Percentiles rank a stretch among this genome's conserved stretches.
Evolutionary conservation across 2,329 filamentous ascomycete species (phyloP).

Genomic region (Aspergillus proliferans): DNA sequence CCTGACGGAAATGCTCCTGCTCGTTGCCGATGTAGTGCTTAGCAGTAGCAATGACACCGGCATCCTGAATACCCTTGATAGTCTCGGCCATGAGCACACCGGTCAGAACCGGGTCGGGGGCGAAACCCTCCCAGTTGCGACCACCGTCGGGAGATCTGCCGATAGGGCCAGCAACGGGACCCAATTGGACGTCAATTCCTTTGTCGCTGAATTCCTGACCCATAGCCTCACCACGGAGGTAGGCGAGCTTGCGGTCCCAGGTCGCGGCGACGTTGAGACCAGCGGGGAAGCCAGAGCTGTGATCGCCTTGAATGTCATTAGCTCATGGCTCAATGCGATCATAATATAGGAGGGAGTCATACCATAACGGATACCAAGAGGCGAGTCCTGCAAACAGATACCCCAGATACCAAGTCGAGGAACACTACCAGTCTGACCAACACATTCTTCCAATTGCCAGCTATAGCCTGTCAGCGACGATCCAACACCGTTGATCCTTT

Average conservation of each 20-base stretch:
- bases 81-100: slow-evolving; percentile 67
- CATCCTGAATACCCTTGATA: slow-evolving; percentile 72
- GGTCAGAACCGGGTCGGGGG: slow-evolving; percentile 68
- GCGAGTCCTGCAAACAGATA: slow-evolving; percentile 82
- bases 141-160: slow-evolving; percentile 63
- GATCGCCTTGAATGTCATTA: slow-evolving; percentile 52
- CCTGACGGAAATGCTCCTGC: slow-evolving; percentile 66
- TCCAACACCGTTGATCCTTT: not conserved
- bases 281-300: slow-evolving; percentile 72
- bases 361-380: slow-evolving; percentile 68
- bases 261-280: slow-evolving; percentile 77
- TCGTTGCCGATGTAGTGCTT: slow-evolving; percentile 73
- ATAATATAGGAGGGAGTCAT: slow-evolving; percentile 13
- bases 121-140: slow-evolving; percentile 62
- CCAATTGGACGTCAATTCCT: slow-evolving; percentile 67
- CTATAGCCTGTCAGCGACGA: slow-evolving; percentile 28
- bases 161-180: slow-evolving; percentile 69
- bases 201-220: slow-evolving; percentile 68
- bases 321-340: not conserved
- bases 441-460: slow-evolving; percentile 66
- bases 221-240: slow-evolving; percentile 64
- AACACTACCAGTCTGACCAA: slow-evolving; percentile 59
- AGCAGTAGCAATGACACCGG: slow-evolving; percentile 74
- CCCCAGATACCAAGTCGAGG: slow-evolving; percentile 54
- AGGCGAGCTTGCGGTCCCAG: slow-evolving; percentile 68